phyloP scores from a whole-genome alignment of 768 basidiomycete species.

The Hygrophoropsis aurantiaca region DNA sequence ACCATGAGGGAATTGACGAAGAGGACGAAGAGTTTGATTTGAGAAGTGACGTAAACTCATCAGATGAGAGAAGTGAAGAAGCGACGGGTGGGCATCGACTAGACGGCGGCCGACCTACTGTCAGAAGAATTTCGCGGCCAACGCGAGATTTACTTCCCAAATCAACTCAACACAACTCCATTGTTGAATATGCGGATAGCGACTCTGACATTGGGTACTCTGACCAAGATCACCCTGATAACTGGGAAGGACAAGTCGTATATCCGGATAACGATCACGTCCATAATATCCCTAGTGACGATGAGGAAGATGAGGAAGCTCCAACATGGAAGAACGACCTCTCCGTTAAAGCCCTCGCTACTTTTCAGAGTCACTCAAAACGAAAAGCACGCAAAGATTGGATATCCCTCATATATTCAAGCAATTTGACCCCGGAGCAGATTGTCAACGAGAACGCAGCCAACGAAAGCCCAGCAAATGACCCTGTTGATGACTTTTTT shows the following conservation, averaged over 20 bases:
- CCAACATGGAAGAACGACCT: constrained; percentile 80
- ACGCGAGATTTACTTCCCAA: constrained; percentile 40
- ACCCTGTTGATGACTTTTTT: constrained; percentile 76
- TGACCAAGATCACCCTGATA: constrained; percentile 39
- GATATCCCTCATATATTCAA: constrained; percentile 82
- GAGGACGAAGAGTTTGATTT: no score
- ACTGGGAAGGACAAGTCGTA: constrained; percentile 29
- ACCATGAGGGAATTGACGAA: constrained; percentile 27
- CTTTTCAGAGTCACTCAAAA: constrained; percentile 39
- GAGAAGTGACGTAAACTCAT: no score
- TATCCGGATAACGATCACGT: constrained; percentile 50
- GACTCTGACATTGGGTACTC: constrained; percentile 70
- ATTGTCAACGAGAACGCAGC: constrained; percentile 47
- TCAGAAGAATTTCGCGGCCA: constrained; percentile 40
- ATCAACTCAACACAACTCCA: constrained; percentile 35
- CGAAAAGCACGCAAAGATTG: constrained; percentile 61
- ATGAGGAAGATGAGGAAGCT: constrained; percentile 43
- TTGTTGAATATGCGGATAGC: constrained; percentile 71
- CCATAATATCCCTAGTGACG: constrained; percentile 49
- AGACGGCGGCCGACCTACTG: constrained; percentile 51
- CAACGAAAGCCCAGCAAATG: constrained; percentile 18
- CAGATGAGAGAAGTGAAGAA: no score
- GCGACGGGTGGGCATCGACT: no score
- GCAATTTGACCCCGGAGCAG: constrained; percentile 64
- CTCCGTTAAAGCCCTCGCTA: constrained; percentile 44